A percentile compares a stretch with the other conserved stretches of the same genome.
Evolutionary conservation across 2,329 filamentous ascomycete genomes (phyloP).

Genomic region (Ambrosiella beaveri): DNA sequence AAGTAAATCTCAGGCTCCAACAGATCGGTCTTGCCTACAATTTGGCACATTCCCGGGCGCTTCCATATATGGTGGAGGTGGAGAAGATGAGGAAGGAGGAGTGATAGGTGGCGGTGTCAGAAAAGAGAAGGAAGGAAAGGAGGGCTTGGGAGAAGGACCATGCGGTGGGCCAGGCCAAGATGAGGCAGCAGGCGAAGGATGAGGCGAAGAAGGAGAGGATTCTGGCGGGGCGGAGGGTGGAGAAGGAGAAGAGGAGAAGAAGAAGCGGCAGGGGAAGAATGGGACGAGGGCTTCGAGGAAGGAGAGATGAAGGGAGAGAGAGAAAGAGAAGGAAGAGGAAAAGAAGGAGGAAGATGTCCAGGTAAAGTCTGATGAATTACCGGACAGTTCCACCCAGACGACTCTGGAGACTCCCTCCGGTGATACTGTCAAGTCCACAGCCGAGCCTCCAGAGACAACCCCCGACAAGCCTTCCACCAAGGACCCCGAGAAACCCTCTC

Average conservation of each 20-base stretch:
- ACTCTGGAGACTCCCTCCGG: background rate
- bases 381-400: slow-evolving; percentile 9
- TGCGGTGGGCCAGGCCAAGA: slow-evolving; percentile 27
- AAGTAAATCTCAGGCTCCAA: slow-evolving; percentile 37
- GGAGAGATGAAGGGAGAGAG: slow-evolving; percentile 6
- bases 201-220: slow-evolving; percentile 17
- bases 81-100: slow-evolving; percentile 31
- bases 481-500: background rate
- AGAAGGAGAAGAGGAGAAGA: slow-evolving; percentile 14
- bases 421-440: too few species aligned
- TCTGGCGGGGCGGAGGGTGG: background rate
- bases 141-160: too few species aligned
- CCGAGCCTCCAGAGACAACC: background rate
- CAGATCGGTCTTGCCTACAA: slow-evolving; percentile 43
- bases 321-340: slow-evolving; percentile 13
- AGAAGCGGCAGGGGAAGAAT: slow-evolving; percentile 10
- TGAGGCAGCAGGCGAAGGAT: slow-evolving; percentile 25
- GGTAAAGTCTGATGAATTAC: slow-evolving; percentile 12
- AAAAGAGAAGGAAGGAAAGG: too few species aligned
- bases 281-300: too few species aligned
- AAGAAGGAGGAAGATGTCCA: slow-evolving; percentile 13
- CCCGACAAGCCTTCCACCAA: background rate
- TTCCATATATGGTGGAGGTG: slow-evolving; percentile 32
- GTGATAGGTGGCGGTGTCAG: slow-evolving; percentile 4
- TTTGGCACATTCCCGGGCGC: slow-evolving; percentile 41